These are phyloP conservation scores for Terfezia claveryi DNA, from an alignment of 495 filamentous ascomycete genomes.

Conservation along the genomic window DNA sequence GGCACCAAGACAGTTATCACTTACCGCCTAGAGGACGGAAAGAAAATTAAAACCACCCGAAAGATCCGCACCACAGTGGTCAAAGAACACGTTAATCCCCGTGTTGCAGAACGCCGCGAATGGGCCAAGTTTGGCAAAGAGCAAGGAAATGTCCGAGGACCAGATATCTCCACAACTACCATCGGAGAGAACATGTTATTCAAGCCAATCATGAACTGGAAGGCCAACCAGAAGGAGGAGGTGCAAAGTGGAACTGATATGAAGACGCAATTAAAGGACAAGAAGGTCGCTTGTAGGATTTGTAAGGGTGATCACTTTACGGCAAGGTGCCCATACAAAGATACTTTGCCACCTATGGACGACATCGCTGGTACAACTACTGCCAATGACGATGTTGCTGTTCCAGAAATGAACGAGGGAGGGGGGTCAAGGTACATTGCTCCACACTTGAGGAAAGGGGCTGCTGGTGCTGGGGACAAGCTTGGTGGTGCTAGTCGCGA, in stretches of 20 bases:
- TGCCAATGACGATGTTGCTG: not conserved
- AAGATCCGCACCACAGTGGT: conserved; percentile 75
- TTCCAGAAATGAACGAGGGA: conserved; percentile 31
- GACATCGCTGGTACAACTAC: conserved; percentile 24
- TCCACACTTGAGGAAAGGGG: conserved; percentile 57
- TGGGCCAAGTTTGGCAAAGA: conserved; percentile 90
- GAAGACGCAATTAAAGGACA: conserved; percentile 87
- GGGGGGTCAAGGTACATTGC: conserved; percentile 55
- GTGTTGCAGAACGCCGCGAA: conserved; percentile 73
- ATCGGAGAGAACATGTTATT: conserved; percentile 97
- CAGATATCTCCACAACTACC: conserved; percentile 63
- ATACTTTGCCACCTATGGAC: conserved; percentile 56
- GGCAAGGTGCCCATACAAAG: conserved; percentile 65
- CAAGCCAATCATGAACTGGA: conserved; percentile 74
- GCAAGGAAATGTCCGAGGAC: conserved; percentile 42
- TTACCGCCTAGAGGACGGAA: conserved; percentile 72
- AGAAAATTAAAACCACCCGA: conserved; percentile 89
- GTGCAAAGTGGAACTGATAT: conserved; percentile 52
- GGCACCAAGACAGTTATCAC: conserved; percentile 88
- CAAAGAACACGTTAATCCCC: conserved; percentile 83
- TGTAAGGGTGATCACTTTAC: conserved; percentile 98
- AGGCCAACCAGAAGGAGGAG: conserved; percentile 66
- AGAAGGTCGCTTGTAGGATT: conserved; percentile 99
- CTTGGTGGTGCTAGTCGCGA: conserved; percentile 76
- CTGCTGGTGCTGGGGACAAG: conserved; percentile 47